Conservation (phyloP, 1,139 yeast genomes). For the Zygoascus meyerae region DNA sequence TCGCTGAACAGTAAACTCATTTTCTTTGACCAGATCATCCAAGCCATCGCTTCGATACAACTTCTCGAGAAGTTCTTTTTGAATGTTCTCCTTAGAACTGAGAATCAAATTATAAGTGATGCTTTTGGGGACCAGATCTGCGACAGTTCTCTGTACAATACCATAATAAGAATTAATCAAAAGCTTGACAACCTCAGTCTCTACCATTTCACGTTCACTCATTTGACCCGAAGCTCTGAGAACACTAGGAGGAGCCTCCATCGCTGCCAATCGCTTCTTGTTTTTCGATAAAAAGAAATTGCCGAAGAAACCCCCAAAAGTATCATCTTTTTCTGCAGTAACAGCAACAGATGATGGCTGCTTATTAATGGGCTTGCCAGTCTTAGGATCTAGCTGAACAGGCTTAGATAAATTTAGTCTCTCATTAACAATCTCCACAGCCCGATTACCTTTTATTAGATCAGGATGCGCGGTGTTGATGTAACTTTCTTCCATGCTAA, state of each 20-base stretch:
- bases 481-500: constrained; percentile 81
- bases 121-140: constrained; percentile 92
- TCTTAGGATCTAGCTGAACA: constrained; percentile 82
- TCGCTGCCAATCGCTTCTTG: constrained; percentile 86
- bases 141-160: constrained; percentile 88
- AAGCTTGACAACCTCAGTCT: constrained; percentile 92
- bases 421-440: constrained; percentile 90
- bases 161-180: constrained; percentile 83
- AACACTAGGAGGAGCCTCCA: constrained; percentile 96
- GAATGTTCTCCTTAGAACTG: constrained; percentile 78
- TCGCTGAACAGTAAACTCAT: constrained; percentile 86
- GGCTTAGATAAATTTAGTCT: constrained; percentile 76
- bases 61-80: constrained; percentile 82
- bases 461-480: constrained; percentile 98
- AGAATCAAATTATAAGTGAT: constrained; percentile 80
- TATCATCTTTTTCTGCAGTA: constrained; percentile 21
- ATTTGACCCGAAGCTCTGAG: constrained; percentile 90
- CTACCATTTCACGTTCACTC: constrained; percentile 94
- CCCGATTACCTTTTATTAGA: constrained; percentile 87
- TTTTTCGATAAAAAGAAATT: constrained; percentile 91
- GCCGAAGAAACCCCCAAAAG: constrained; percentile 75
- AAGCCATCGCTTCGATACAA: constrained; percentile 76
- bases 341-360: constrained; percentile 23
- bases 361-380: constrained; percentile 53
- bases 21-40: constrained; percentile 80